A percentile compares a stretch with the other conserved stretches of the same genome.
Evolutionary conservation across 306 rosid genomes (phyloP).

Genomic region (Medicago ruthenica): DNA sequence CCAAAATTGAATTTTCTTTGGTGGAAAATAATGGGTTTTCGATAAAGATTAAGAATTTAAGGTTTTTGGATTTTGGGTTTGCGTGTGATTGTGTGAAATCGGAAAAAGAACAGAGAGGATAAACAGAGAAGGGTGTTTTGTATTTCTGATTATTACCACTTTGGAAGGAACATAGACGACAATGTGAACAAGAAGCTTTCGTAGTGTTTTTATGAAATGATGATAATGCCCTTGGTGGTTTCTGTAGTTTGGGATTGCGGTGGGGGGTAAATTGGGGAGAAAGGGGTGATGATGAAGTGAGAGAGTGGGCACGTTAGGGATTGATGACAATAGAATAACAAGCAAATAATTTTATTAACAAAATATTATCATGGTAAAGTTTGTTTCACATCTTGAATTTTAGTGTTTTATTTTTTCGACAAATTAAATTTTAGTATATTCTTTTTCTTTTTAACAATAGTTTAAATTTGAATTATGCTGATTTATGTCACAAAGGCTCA

Average conservation of each 20-base stretch:
- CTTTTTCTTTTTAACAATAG: no score
- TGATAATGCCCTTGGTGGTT: conserved; percentile 23
- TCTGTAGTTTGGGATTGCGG: neutral
- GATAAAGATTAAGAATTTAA: conserved; percentile 3
- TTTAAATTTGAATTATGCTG: no score
- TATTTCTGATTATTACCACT: conserved; percentile 6
- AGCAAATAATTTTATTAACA: conserved; percentile 11
- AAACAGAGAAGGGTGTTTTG: conserved; percentile 28
- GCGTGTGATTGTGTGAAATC: neutral
- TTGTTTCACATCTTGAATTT: no score
- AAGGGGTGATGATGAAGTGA: neutral
- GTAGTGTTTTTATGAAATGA: neutral
- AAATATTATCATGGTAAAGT: no score
- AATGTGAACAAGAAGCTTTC: conserved; percentile 26
- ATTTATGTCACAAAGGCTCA: no score
- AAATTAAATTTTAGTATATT: no score
- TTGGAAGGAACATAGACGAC: conserved; percentile 28
- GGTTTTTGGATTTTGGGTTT: neutral
- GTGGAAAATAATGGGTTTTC: neutral
- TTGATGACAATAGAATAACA: conserved; percentile 35
- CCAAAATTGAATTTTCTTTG: neutral
- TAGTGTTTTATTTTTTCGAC: no score
- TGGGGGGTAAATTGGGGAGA: conserved; percentile 1
- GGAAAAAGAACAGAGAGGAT: conserved; percentile 35
- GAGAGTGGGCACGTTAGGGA: conserved; percentile 48